These are phyloP conservation scores for Sclerotiophoma versabilis DNA, from an alignment of 2,329 filamentous ascomycete genomes.

Conservation along the genomic window DNA sequence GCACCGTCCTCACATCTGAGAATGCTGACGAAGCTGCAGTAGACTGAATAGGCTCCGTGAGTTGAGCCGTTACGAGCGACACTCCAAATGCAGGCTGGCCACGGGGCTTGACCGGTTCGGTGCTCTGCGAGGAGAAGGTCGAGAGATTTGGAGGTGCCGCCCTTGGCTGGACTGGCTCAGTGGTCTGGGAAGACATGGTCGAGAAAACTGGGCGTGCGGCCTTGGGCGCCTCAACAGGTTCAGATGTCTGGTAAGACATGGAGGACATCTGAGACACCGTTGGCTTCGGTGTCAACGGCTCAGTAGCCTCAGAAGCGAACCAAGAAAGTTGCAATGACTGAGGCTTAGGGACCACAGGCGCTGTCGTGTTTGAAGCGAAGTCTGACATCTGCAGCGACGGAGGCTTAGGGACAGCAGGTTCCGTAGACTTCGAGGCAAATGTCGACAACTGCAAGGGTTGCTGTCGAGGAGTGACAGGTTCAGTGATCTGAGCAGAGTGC, in stretches of 20 bases:
- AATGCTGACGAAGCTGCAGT: slow-evolving; percentile 14
- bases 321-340: slow-evolving; percentile 26
- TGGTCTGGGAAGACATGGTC: slow-evolving; percentile 25
- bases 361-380: slow-evolving; percentile 31
- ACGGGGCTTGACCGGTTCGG: slow-evolving; percentile 35
- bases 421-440: slow-evolving; percentile 27
- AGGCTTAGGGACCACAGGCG: slow-evolving; percentile 26
- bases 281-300: slow-evolving; percentile 25
- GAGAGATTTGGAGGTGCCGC: slow-evolving; percentile 26
- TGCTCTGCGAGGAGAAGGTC: slow-evolving; percentile 30
- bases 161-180: slow-evolving; percentile 29
- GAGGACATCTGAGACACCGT: slow-evolving; percentile 16
- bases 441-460: slow-evolving; percentile 30
- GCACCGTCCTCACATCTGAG: slow-evolving; percentile 39
- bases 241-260: slow-evolving; percentile 30
- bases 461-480: slow-evolving; percentile 22
- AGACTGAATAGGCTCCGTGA: slow-evolving; percentile 39
- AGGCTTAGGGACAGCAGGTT: slow-evolving; percentile 21
- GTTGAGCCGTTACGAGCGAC: slow-evolving; percentile 34
- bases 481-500: slow-evolving; percentile 28
- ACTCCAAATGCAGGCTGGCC: slow-evolving; percentile 26
- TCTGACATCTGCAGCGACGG: slow-evolving; percentile 32
- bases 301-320: slow-evolving; percentile 31
- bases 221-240: slow-evolving; percentile 28
- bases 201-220: slow-evolving; percentile 26